phyloP scores from a whole-genome alignment of 1,284 basidiomycete genomes.

The Agaricales sp. region DNA sequence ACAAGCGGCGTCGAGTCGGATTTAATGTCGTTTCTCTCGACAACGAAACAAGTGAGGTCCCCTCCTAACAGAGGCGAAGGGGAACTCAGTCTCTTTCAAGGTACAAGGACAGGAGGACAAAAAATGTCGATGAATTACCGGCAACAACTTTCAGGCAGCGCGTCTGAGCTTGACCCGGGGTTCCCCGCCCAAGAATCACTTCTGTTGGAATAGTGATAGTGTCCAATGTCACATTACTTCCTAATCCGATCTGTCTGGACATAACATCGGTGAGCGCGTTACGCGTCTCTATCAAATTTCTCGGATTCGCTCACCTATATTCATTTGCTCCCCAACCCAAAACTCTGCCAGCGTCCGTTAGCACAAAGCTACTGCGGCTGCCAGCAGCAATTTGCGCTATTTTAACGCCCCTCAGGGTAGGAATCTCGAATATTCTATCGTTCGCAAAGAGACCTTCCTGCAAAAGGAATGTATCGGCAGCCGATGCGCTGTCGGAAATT shows the following conservation, averaged over 20 bases:
- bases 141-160: constrained; percentile 60
- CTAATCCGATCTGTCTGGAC: constrained; percentile 74
- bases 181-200: constrained; percentile 58
- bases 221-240: constrained; percentile 55
- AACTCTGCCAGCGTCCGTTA: constrained; percentile 64
- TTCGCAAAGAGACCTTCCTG: constrained; percentile 59
- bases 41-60: constrained; percentile 70
- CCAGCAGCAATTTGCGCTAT: constrained; percentile 70
- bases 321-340: constrained; percentile 89
- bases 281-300: background rate
- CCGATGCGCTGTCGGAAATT: constrained; percentile 16
- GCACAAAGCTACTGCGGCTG: constrained; percentile 62
- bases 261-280: constrained; percentile 5
- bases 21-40: constrained; percentile 43
- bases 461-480: constrained; percentile 27
- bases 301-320: constrained; percentile 43
- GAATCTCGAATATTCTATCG: constrained; percentile 72
- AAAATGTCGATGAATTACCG: constrained; percentile 26
- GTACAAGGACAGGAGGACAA: constrained; percentile 3
- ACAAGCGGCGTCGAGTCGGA: constrained; percentile 27
- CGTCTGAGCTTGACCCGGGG: constrained; percentile 41
- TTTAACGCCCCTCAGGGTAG: constrained; percentile 57
- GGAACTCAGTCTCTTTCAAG: constrained; percentile 4
- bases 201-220: constrained; percentile 82
- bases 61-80: constrained; percentile 37